phyloP scores from a whole-genome alignment of 2,329 filamentous ascomycete genomes.

The Neofusicoccum sp. region DNA sequence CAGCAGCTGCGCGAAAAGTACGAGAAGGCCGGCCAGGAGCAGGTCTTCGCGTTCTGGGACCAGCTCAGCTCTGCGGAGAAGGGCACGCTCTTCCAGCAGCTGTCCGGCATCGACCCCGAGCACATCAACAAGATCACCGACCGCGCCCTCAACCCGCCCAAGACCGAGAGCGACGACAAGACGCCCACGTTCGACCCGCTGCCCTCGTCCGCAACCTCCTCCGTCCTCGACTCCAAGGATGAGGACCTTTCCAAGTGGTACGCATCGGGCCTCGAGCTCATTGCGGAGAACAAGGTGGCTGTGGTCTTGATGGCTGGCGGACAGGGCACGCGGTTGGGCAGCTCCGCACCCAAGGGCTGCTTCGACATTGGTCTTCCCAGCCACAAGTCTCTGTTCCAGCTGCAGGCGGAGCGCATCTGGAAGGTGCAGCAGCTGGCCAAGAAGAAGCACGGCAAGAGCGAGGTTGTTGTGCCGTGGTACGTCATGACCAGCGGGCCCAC shows the following conservation, averaged over 20 bases:
- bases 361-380: constrained; percentile 94
- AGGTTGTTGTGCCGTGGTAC: constrained; percentile 84
- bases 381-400: constrained; percentile 92
- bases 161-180: constrained; percentile 54
- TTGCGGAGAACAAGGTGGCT: constrained; percentile 67
- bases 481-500: constrained; percentile 99
- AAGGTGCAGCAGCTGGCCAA: constrained; percentile 80
- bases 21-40: constrained; percentile 70
- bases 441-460: constrained; percentile 60
- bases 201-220: constrained; percentile 80
- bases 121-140: constrained; percentile 86
- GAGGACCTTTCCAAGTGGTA: constrained; percentile 84
- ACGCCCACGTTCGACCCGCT: constrained; percentile 73
- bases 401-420: constrained; percentile 90
- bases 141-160: constrained; percentile 74
- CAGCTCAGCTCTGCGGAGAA: constrained; percentile 71
- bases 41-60: constrained; percentile 87
- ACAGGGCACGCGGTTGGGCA: constrained; percentile 91
- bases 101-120: constrained; percentile 75
- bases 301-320: constrained; percentile 97
- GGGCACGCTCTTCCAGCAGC: constrained; percentile 74
- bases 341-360: constrained; percentile 94
- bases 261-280: constrained; percentile 63
- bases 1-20: constrained; percentile 70
- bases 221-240: constrained; percentile 82